Base-by-base conservation (phyloP, 805 yeast genomes). In the Pichia heedii region DNA sequence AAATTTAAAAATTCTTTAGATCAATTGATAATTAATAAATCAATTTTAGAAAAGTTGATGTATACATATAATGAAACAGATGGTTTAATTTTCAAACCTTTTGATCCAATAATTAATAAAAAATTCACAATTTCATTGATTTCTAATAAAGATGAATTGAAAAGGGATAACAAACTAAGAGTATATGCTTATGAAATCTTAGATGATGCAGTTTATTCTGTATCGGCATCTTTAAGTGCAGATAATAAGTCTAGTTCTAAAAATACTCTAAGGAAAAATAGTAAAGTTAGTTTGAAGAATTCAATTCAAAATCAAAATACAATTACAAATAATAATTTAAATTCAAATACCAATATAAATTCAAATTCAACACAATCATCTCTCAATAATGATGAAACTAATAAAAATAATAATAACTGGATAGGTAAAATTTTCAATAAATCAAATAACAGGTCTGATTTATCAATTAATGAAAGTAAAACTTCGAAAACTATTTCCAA, bases 161-260 rank as follows among this genome's bases (percentile, higher is more conserved):
- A 50, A 29, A 49, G 50, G 29, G 62, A 68, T 41, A 70, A 67
- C 44, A 57, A 68, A 33, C 59, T 73, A 33, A 73, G 74, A 49
- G 69, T 76, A 1, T 80, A 76, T 56, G 73, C 84, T 0, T 80
- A 69, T 56, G 86, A 80, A 50, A 69, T 80, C 3, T 69, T 79
- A 40, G 86, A 80, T 57, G 86, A 80, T 52, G 79, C 83, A 1
- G 69, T 77, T 27, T 79, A 79, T 56, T 67, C 65, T 7, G 20
- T 16, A 9, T 32, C 34, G n/a, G 8, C 34, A 16, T n/a, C 21
- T 18, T 32, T n/a, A 18, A 8, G 8, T 15, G 16, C 7, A 16
- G 13, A n/a, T 16, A 24, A 24, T 24, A 8, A 8, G 11, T 24
- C 27, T 8, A 36, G 22, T 21, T 36, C 24, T 15, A 15, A 21